Evolutionary conservation across 2,329 filamentous ascomycete genomes (phyloP), one percentile per base, ranked within the genome.

Genomic region (Phoma herbarum): DNA sequence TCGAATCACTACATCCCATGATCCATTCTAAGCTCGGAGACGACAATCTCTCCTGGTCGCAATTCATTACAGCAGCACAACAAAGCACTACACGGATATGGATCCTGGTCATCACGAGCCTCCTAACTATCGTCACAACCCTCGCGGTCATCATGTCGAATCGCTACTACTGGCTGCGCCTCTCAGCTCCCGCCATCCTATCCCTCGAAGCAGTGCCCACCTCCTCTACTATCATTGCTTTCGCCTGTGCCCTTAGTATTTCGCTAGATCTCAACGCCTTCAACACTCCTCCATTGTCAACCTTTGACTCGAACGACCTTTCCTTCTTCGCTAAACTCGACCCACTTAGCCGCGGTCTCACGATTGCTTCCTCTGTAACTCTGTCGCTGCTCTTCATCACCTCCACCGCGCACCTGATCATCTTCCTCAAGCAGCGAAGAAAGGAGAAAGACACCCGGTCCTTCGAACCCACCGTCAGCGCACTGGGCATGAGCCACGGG

Each of bases 401-500:
- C 4, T 42, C 43, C 26, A 42, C 18, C 16, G 29, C 25, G 11
- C 33, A 39, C 20, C 22, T 51, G 3, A 8, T 47, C 8, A 23
- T 22, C 20, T 18, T 51, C 9, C 28, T 29, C 7, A 33, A 42
- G 2, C 57, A 31, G 11, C 51, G 29, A 20, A 16, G 16, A 6
- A 42, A 47, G 26, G 20, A 12, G 4, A 47, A 29, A 25, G 47
- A 59, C 12, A 50, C 28, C 4, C 51, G 57, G 2, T 63, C 62
- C 3, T 71, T 71, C 49, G 69, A 71, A 46, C 69, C 69, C 26
- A 70, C 64, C 10, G 65, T 60, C 16, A 67, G 65, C 0, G 60
- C 62, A 11, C 42, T 71, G 20, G 67, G 67, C 22, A 70, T 70
- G 67, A 49, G 61, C n/a, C 61, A 68, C 35, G 69, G 63, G 2